Evolutionary conservation across 352 stramenopile species (phyloP).

Genomic region (Phytophthora litchii): DNA sequence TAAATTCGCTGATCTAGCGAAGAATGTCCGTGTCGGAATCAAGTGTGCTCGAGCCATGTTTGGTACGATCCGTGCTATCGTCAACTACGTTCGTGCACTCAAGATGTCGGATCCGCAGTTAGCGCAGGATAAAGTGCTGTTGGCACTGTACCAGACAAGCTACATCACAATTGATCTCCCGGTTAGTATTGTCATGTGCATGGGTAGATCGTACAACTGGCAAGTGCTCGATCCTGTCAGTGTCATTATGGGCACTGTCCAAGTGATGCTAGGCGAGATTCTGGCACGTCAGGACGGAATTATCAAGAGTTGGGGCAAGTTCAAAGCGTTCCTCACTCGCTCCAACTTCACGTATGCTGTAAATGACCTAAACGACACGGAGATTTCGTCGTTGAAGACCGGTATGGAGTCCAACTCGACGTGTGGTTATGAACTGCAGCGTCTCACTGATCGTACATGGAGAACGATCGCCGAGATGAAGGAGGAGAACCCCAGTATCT

Average conservation of each 20-base stretch:
- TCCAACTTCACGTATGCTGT: slow-evolving; percentile 39
- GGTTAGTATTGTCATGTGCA: slow-evolving; percentile 38
- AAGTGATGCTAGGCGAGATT: slow-evolving; percentile 31
- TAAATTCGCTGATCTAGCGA: slow-evolving; percentile 15
- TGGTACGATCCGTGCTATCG: slow-evolving; percentile 34
- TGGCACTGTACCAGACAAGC: slow-evolving; percentile 40
- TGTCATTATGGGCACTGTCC: slow-evolving; percentile 28
- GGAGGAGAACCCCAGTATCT: slow-evolving; percentile 20
- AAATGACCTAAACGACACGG: slow-evolving; percentile 39
- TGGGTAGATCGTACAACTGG: slow-evolving; percentile 30
- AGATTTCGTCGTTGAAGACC: slow-evolving; percentile 42
- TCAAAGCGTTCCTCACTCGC: slow-evolving; percentile 31
- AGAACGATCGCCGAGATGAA: slow-evolving; percentile 36
- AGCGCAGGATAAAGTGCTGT: slow-evolving; percentile 25
- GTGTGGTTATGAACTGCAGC: slow-evolving; percentile 47
- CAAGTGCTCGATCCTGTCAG: slow-evolving; percentile 31
- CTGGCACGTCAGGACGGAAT: slow-evolving; percentile 29
- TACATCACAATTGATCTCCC: slow-evolving; percentile 43
- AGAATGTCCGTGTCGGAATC: slow-evolving; percentile 25
- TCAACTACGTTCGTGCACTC: slow-evolving; percentile 35
- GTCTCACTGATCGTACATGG: slow-evolving; percentile 38
- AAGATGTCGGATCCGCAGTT: slow-evolving; percentile 30
- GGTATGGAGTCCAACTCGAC: slow-evolving; percentile 36
- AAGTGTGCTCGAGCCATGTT: slow-evolving; percentile 35
- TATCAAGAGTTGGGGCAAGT: slow-evolving; percentile 26